A percentile compares a stretch with the other conserved stretches of the same genome.
These are phyloP conservation scores for Metschnikowia anglica DNA, from an alignment of 805 yeast species.

Conservation along the genomic window DNA sequence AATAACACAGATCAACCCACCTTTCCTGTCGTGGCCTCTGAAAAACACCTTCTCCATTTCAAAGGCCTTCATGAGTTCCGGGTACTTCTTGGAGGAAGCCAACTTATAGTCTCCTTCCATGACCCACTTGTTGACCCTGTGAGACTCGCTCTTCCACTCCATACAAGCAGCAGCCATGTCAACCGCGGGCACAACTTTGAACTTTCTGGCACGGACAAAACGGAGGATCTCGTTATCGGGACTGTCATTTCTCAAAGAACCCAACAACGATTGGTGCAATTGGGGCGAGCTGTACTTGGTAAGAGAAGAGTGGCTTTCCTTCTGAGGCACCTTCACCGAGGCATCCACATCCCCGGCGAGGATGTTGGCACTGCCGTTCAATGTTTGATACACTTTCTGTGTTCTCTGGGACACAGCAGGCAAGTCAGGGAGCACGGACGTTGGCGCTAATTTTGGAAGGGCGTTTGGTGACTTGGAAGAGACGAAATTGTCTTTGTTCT, in stretches of 20 bases:
- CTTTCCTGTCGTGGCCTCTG: conserved; percentile 18
- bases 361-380: conserved; percentile 17
- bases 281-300: conserved; percentile 13
- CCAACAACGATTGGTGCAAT: conserved; percentile 20
- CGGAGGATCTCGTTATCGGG: conserved; percentile 21
- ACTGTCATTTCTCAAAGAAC: conserved; percentile 17
- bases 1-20: conserved; percentile 21
- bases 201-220: conserved; percentile 21
- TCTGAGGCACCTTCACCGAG: conserved; percentile 9
- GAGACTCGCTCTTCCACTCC: conserved; percentile 19
- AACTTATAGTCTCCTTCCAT: conserved; percentile 18
- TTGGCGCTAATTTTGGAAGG: conserved; percentile 15
- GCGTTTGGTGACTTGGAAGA: conserved; percentile 16
- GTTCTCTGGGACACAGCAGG: conserved; percentile 16
- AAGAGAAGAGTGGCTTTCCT: conserved; percentile 11
- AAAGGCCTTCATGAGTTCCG: conserved; percentile 19
- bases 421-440: conserved; percentile 11
- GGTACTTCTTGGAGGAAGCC: conserved; percentile 14
- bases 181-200: conserved; percentile 14
- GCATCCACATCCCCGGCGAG: conserved; percentile 14
- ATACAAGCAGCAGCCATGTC: conserved; percentile 18
- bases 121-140: conserved; percentile 28
- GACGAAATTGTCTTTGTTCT: conserved; percentile 11
- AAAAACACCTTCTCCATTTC: conserved; percentile 20
- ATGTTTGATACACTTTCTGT: conserved; percentile 6